Conservation (phyloP, 148 eudicot genomes). For the Arctostaphylos glauca region DNA sequence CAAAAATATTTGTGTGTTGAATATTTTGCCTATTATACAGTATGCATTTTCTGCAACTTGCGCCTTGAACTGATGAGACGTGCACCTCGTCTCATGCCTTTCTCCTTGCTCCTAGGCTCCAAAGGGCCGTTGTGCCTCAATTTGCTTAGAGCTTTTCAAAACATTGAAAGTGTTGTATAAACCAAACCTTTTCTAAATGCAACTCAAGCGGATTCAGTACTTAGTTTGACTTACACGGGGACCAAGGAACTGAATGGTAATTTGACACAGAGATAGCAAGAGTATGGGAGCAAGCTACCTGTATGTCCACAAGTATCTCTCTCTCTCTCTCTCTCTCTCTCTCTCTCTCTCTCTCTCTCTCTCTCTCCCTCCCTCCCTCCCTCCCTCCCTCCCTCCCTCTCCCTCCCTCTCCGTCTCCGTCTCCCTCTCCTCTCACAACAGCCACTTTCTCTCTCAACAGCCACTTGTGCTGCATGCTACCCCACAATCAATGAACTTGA, state of each 20-base stretch:
- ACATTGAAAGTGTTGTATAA: neutral
- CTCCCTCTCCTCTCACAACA: too few relatives aligned
- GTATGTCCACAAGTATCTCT: neutral
- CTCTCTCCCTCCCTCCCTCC: neutral
- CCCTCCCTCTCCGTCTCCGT: too few relatives aligned
- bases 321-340: neutral
- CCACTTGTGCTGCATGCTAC: neutral
- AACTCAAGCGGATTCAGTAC: neutral
- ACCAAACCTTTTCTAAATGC: neutral
- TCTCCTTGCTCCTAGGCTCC: neutral
- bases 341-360: neutral
- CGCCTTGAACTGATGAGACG: neutral
- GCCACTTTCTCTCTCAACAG: too few relatives aligned
- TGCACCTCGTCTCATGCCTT: neutral
- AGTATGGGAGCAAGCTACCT: neutral
- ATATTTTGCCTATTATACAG: neutral
- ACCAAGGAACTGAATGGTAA: neutral
- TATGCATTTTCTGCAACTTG: neutral
- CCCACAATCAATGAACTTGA: neutral
- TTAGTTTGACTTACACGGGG: neutral
- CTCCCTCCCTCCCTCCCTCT: too few relatives aligned
- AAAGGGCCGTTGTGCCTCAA: neutral
- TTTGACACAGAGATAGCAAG: neutral
- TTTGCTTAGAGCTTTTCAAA: neutral
- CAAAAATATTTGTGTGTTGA: neutral